A percentile compares a stretch with the other conserved stretches of the same genome.
These are phyloP conservation scores for Diplodia mutila DNA, from an alignment of 2,329 filamentous ascomycete species.

Conservation along the genomic window DNA sequence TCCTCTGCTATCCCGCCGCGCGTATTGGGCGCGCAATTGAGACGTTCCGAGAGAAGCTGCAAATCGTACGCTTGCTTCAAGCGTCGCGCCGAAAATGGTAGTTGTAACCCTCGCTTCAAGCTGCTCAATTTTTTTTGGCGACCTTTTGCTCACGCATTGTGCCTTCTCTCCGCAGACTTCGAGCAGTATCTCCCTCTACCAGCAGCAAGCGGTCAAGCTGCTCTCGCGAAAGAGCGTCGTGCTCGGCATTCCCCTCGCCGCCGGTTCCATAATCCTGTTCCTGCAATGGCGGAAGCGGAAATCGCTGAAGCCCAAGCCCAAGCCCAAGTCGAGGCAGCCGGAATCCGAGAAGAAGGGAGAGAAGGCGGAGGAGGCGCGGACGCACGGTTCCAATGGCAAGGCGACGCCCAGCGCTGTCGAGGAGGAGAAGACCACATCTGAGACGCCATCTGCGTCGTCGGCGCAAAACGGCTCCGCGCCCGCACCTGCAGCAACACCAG, in stretches of 20 bases:
- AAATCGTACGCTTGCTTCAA: slow-evolving; percentile 4
- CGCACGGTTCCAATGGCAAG: slow-evolving; percentile 1
- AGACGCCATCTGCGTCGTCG: slow-evolving; percentile 5
- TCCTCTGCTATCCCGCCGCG: background rate
- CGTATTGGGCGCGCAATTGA: background rate
- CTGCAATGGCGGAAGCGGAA: slow-evolving; percentile 25
- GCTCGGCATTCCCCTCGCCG: slow-evolving; percentile 20
- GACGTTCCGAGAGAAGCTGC: background rate
- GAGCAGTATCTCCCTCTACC: slow-evolving; percentile 17
- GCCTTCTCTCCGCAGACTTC: background rate
- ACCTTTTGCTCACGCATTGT: background rate
- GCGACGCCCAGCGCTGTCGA: background rate
- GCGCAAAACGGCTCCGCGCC: slow-evolving; percentile 13
- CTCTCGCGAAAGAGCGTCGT: slow-evolving; percentile 24
- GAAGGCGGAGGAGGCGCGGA: background rate
- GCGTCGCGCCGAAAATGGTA: slow-evolving; percentile 20
- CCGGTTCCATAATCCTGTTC: slow-evolving; percentile 24
- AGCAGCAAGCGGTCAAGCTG: slow-evolving; percentile 24
- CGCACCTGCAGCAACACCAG: slow-evolving; percentile 7
- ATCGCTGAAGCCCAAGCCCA: slow-evolving; percentile 21
- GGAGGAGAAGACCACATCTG: slow-evolving; percentile 2
- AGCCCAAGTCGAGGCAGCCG: slow-evolving; percentile 4
- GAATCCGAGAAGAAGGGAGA: background rate
- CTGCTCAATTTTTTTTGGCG: background rate
- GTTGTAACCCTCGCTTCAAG: background rate